phyloP scores from a whole-genome alignment of 345 rosid genomes.

The Acer yangbiense region DNA sequence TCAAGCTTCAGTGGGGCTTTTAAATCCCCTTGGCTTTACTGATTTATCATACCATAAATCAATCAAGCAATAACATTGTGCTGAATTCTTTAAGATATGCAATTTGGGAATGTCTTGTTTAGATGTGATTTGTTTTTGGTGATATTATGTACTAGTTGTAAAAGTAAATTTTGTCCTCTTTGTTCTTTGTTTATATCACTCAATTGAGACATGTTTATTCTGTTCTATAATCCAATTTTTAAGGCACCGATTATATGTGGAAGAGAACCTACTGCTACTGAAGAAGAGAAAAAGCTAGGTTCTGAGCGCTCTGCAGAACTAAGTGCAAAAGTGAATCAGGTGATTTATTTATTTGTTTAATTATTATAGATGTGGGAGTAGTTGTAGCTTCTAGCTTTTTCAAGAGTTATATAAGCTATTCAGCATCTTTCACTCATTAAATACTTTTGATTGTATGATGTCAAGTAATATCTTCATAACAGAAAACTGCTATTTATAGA shows the following conservation, averaged over 20 bases:
- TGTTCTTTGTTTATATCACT: not conserved
- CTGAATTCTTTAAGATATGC: not conserved
- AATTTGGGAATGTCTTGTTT: not conserved
- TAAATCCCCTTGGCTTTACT: not conserved
- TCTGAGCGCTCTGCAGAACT: slow-evolving; percentile 86
- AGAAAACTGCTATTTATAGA: slow-evolving; percentile 3
- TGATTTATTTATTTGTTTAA: slow-evolving; percentile 25
- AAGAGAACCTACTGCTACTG: slow-evolving; percentile 91
- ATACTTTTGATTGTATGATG: not conserved
- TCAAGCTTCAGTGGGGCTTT: not conserved
- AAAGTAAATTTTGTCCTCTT: not conserved
- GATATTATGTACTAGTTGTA: slow-evolving; percentile 1
- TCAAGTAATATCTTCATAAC: not conserved
- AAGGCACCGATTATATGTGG: slow-evolving; percentile 94
- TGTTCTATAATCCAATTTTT: slow-evolving; percentile 24
- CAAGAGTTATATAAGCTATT: slow-evolving; percentile 5
- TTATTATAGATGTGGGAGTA: slow-evolving; percentile 13
- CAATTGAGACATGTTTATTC: slow-evolving; percentile 11
- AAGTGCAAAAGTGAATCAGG: slow-evolving; percentile 98
- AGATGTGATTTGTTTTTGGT: not conserved
- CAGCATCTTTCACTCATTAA: not conserved
- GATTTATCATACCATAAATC: not conserved
- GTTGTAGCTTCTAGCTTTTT: slow-evolving; percentile 15
- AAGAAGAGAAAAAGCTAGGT: slow-evolving; percentile 83
- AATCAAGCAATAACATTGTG: slow-evolving; percentile 1